phyloP scores from a whole-genome alignment of 192 early-diverging fungal genomes.

The Coemansia sp. region DNA sequence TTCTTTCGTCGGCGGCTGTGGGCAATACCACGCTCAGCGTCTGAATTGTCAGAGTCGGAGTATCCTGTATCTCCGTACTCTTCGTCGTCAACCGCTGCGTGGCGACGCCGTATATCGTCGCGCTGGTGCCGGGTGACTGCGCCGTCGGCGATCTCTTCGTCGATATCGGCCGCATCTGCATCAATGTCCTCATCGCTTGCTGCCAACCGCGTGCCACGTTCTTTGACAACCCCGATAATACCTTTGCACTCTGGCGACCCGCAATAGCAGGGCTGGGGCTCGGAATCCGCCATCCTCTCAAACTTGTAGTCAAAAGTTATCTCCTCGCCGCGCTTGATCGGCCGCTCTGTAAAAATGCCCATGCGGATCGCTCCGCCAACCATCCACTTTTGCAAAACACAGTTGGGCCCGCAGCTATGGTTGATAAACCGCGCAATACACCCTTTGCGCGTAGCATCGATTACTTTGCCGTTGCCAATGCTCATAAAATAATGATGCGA shows the following conservation, averaged over 20 bases:
- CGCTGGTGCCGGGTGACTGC: constrained; percentile 54
- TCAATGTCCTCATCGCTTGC: constrained; percentile 41
- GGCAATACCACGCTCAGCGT: constrained; percentile 27
- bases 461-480: constrained; percentile 87
- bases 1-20: constrained; percentile 19
- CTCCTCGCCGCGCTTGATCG: constrained; percentile 78
- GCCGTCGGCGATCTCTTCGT: constrained; percentile 57
- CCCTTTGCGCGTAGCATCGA: constrained; percentile 92
- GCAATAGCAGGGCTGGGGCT: constrained; percentile 92
- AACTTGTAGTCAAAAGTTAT: constrained; percentile 99
- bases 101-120: constrained; percentile 57
- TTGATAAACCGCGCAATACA: constrained; percentile 96
- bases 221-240: constrained; percentile 82
- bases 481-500: constrained; percentile 99
- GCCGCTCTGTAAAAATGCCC: constrained; percentile 88
- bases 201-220: constrained; percentile 28
- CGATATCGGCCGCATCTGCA: constrained; percentile 58
- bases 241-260: constrained; percentile 85
- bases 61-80: constrained; percentile 51
- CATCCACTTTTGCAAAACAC: constrained; percentile 95
- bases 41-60: constrained; percentile 21
- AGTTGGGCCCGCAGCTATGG: constrained; percentile 96
- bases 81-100: constrained; percentile 50
- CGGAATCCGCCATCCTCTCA: constrained; percentile 72
- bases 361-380: constrained; percentile 84